These are phyloP conservation scores for Kluyveromyces wickerhamii DNA, from an alignment of 805 yeast species.

Conservation along the genomic window DNA sequence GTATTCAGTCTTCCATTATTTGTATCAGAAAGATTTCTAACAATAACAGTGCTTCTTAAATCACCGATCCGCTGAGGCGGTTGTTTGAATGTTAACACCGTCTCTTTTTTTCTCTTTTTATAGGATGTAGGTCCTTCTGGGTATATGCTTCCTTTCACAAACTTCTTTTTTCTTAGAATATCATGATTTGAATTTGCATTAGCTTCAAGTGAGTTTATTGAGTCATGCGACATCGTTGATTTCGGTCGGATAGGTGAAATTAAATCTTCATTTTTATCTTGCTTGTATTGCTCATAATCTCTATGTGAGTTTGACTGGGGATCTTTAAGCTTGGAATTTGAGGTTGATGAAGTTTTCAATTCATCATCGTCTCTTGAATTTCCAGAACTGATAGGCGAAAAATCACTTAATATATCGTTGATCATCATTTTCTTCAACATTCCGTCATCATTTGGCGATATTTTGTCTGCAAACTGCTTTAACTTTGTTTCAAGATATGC, in stretches of 20 bases:
- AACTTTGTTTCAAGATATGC: slow-evolving; percentile 24
- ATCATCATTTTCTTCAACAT: slow-evolving; percentile 16
- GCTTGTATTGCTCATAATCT: no score
- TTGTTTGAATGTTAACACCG: background rate
- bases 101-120: slow-evolving; percentile 12
- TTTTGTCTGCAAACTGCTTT: slow-evolving; percentile 14
- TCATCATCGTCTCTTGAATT: no score
- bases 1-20: slow-evolving; percentile 18
- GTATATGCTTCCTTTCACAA: slow-evolving; percentile 28
- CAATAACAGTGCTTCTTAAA: slow-evolving; percentile 28
- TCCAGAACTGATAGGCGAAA: background rate
- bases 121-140: slow-evolving; percentile 28
- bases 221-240: background rate
- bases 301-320: background rate
- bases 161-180: slow-evolving; percentile 12
- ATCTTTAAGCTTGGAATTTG: background rate
- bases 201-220: background rate
- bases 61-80: slow-evolving; percentile 26
- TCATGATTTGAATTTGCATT: slow-evolving; percentile 1
- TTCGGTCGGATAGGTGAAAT: no score
- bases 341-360: background rate
- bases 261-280: no score
- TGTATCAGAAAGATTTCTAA: slow-evolving; percentile 12
- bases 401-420: slow-evolving; percentile 15
- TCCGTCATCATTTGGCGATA: slow-evolving; percentile 14